These are phyloP conservation scores for Phytomonas sp. DNA, from an alignment of 208 protist species.

Conservation along the genomic window DNA sequence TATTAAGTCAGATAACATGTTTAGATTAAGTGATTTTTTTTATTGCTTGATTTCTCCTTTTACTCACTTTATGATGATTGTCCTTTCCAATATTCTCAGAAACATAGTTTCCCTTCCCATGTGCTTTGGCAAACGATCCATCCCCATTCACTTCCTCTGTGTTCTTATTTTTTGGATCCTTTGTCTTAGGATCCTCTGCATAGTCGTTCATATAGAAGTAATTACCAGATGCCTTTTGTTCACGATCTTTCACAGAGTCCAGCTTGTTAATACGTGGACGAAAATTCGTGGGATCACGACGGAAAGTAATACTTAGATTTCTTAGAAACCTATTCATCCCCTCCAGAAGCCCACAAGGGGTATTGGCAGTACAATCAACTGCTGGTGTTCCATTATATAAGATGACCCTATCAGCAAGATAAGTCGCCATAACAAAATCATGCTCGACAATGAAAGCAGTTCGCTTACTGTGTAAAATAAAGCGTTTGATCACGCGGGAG, in stretches of 20 bases:
- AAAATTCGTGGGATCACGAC: constrained; percentile 98
- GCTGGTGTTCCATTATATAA: constrained; percentile 98
- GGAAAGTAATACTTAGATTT: constrained; percentile 97
- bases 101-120: constrained; percentile 12
- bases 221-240: constrained; percentile 97
- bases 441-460: constrained; percentile 99
- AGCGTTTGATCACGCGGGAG: constrained; percentile 97
- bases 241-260: constrained; percentile 96
- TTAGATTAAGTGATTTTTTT: constrained; percentile 5
- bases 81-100: constrained; percentile 13
- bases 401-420: constrained; percentile 99
- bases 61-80: constrained; percentile 9
- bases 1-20: constrained; percentile 15
- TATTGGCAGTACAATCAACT: constrained; percentile 91
- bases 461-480: constrained; percentile 99
- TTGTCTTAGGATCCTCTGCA: constrained; percentile 35
- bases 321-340: constrained; percentile 99
- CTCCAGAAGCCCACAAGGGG: constrained; percentile 74
- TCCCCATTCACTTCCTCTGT: constrained; percentile 91
- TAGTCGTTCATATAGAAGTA: constrained; percentile 97
- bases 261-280: constrained; percentile 99
- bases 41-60: constrained; percentile 1
- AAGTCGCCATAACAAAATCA: constrained; percentile 99
- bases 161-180: constrained; percentile 33
- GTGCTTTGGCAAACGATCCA: constrained; percentile 7